Conservation (phyloP, 1,139 yeast genomes). For the Scheffersomyces quercinus region DNA sequence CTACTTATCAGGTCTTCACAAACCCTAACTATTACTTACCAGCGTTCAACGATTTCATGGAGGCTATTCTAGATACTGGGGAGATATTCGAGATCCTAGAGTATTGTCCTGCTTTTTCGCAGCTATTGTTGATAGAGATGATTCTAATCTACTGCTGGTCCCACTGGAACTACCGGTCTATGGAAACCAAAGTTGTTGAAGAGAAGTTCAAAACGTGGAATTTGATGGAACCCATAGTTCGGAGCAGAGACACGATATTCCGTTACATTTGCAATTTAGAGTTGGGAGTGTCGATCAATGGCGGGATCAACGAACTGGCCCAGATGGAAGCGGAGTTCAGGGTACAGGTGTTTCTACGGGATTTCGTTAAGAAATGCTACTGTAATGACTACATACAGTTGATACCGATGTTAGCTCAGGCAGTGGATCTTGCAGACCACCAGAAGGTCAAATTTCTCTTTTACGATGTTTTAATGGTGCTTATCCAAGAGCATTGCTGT, state of each 20-base stretch:
- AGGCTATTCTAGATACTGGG: conserved; percentile 33
- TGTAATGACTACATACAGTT: conserved; percentile 35
- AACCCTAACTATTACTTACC: conserved; percentile 34
- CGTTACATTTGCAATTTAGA: conserved; percentile 31
- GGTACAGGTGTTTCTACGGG: conserved; percentile 25
- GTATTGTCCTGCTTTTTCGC: conserved; percentile 13
- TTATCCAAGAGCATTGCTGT: conserved; percentile 27
- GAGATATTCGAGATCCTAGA: conserved; percentile 19
- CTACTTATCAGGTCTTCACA: conserved; percentile 17
- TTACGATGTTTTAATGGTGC: conserved; percentile 25
- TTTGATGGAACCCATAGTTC: conserved; percentile 23
- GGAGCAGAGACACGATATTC: conserved; percentile 28
- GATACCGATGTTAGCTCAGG: conserved; percentile 38
- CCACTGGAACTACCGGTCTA: conserved; percentile 30
- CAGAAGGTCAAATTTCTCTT: conserved; percentile 20
- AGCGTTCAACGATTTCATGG: conserved; percentile 36
- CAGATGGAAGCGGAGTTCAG: conserved; percentile 23
- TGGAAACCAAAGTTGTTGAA: conserved; percentile 5
- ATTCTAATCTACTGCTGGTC: conserved; percentile 37
- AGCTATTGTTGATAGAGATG: conserved; percentile 28
- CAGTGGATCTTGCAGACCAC: conserved; percentile 25
- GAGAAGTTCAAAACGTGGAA: conserved; percentile 13
- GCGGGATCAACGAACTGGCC: conserved; percentile 9
- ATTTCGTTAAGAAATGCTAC: conserved; percentile 17
- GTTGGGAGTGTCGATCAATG: conserved; percentile 21